Base-by-base conservation (phyloP, 176 grass and related monocot genomes). In the Oryza brachyantha region DNA sequence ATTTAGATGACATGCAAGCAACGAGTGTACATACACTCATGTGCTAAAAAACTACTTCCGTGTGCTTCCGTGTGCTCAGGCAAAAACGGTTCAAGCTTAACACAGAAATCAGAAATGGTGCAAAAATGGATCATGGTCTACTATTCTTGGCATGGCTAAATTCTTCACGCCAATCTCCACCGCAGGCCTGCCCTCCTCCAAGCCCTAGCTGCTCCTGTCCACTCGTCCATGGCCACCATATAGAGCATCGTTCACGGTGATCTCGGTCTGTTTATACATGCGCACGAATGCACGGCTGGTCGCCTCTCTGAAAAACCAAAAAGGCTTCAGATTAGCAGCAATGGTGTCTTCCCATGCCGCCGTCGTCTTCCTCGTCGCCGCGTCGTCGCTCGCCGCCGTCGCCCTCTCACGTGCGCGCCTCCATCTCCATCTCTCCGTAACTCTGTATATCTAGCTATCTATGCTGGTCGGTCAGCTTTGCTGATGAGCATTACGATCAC, bases 61-160 rank as follows among this genome's bases (percentile, higher is more conserved):
- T n/a, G n/a, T n/a, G n/a, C n/a, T n/a, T n/a, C n/a, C n/a, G n/a
- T n/a, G n/a, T n/a, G n/a, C n/a, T n/a, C n/a, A n/a, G n/a, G n/a
- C n/a, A n/a, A n/a, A n/a, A n/a, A n/a, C n/a, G n/a, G n/a, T n/a
- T n/a, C n/a, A n/a, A n/a, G n/a, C n/a, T n/a, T n/a, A n/a, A n/a
- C n/a, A n/a, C n/a, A n/a, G n/a, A n/a, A n/a, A n/a, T n/a, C n/a
- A n/a, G n/a, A n/a, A n/a, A n/a, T n/a, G n/a, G n/a, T n/a, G n/a
- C n/a, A n/a, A n/a, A n/a, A n/a, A n/a, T n/a, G 1, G 31, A 32
- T 32, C 31, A 32, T 32, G 31, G 31, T 4, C 1, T 4, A 32
- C 79, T 73, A 81, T 64, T 52, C 63, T 58, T 75, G 71, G 59
- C 69, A 54, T 38, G 58, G 13, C 59, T 63, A 72, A 81, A 62